Percentiles rank a stretch among this genome's conserved stretches.
phyloP scores from a whole-genome alignment of 2,329 filamentous ascomycete species.

The Elsinoe arachidis region DNA sequence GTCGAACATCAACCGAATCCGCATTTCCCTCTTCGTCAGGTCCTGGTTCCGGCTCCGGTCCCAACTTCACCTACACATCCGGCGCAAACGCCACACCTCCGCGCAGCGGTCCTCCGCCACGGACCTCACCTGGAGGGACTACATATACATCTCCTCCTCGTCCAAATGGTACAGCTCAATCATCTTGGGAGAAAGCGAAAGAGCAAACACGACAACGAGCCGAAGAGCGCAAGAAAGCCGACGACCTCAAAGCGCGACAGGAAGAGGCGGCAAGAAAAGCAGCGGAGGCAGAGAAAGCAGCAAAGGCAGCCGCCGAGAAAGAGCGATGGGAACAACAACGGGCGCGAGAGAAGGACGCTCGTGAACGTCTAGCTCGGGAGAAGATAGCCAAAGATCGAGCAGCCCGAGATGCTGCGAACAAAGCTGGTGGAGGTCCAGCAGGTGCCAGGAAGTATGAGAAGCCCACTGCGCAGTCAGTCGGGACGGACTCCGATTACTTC shows the following conservation, averaged over 20 bases:
- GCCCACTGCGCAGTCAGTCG: slow-evolving; percentile 42
- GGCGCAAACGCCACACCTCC: slow-evolving; percentile 12
- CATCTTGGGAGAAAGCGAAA: slow-evolving; percentile 56
- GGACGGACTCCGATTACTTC: slow-evolving; percentile 8
- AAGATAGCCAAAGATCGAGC: slow-evolving; percentile 34
- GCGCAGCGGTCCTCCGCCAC: background rate
- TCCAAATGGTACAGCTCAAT: slow-evolving; percentile 17
- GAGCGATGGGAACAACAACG: slow-evolving; percentile 44
- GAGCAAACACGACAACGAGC: slow-evolving; percentile 58
- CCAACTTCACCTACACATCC: slow-evolving; percentile 17
- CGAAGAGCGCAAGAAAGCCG: slow-evolving; percentile 51
- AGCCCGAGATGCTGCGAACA: slow-evolving; percentile 32
- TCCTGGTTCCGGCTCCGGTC: background rate
- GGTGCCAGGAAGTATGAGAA: slow-evolving; percentile 34
- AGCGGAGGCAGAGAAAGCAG: slow-evolving; percentile 40
- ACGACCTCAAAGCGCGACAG: slow-evolving; percentile 48
- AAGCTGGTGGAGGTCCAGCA: slow-evolving; percentile 25
- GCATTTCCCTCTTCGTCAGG: slow-evolving; percentile 12
- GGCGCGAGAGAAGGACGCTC: slow-evolving; percentile 39
- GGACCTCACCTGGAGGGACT: slow-evolving; percentile 11
- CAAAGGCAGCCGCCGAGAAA: slow-evolving; percentile 40
- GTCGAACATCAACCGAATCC: slow-evolving; percentile 47
- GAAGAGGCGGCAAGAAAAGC: slow-evolving; percentile 47
- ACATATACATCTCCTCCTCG: slow-evolving; percentile 18
- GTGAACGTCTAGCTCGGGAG: slow-evolving; percentile 41